Percentiles rank a stretch among this genome's conserved stretches.
phyloP scores from a whole-genome alignment of 768 basidiomycete species.

The Mycena venus region DNA sequence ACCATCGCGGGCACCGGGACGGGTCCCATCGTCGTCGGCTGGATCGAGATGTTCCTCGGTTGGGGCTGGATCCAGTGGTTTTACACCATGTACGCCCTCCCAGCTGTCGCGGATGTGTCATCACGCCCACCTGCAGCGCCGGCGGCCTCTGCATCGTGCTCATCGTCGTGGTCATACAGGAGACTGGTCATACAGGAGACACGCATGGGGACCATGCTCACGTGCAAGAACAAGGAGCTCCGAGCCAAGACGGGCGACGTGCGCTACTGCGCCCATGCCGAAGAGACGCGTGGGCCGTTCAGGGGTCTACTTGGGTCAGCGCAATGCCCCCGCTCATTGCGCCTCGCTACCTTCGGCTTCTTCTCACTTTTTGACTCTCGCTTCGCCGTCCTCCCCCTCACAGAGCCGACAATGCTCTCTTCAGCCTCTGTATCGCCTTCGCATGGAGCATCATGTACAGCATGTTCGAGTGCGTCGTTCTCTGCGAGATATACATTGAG shows the following conservation, averaged over 20 bases:
- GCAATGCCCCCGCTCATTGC: constrained; percentile 66
- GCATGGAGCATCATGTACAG: constrained; percentile 64
- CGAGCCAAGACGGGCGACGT: constrained; percentile 65
- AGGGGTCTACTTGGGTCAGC: constrained; percentile 64
- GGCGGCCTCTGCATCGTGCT: constrained; percentile 55
- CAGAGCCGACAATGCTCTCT: constrained; percentile 40
- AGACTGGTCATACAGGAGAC: no score
- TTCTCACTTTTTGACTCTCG: constrained; percentile 3
- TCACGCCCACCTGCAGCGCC: constrained; percentile 44
- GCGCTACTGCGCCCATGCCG: constrained; percentile 62
- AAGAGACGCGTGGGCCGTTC: constrained; percentile 60
- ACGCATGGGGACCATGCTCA: constrained; percentile 68
- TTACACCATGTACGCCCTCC: constrained; percentile 58
- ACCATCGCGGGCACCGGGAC: constrained; percentile 64
- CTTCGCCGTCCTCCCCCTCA: constrained; percentile 45
- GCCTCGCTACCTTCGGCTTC: constrained; percentile 38
- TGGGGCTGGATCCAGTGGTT: constrained; percentile 83
- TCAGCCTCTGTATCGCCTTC: constrained; percentile 58
- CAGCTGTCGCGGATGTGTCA: not conserved
- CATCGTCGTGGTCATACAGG: constrained; percentile 59
- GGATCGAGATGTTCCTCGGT: constrained; percentile 63
- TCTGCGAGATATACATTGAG: not conserved
- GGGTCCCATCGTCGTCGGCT: constrained; percentile 66
- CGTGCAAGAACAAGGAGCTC: constrained; percentile 59
- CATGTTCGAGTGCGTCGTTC: constrained; percentile 59